These are phyloP conservation scores for Mollisia scopiformis DNA, from an alignment of 2,329 filamentous ascomycete species.

Conservation along the genomic window DNA sequence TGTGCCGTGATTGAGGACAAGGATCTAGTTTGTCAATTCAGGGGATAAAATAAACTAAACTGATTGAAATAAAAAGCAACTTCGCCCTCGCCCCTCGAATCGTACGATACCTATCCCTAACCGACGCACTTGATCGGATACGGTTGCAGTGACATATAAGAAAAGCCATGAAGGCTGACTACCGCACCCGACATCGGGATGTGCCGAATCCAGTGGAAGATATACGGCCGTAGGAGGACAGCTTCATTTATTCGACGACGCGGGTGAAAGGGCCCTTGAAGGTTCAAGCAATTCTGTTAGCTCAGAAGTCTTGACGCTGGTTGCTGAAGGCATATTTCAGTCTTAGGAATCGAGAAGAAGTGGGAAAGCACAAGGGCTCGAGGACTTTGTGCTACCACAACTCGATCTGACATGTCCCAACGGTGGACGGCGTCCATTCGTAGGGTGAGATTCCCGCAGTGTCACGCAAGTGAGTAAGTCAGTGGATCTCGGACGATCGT, in stretches of 20 bases:
- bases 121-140: not conserved
- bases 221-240: not conserved
- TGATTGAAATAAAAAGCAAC: conserved; percentile 1
- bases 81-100: not conserved
- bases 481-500: conserved; percentile 13
- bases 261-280: too few relatives aligned
- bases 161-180: not conserved
- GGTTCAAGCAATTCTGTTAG: too few relatives aligned
- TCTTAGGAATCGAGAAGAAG: not conserved
- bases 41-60: not conserved
- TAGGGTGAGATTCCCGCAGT: conserved; percentile 7
- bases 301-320: too few relatives aligned
- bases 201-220: not conserved
- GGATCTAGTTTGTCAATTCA: not conserved
- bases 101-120: not conserved
- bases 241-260: not conserved
- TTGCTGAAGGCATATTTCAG: too few relatives aligned
- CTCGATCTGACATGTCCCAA: not conserved
- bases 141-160: not conserved
- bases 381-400: not conserved
- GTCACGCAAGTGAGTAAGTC: conserved; percentile 4
- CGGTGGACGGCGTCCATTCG: not conserved
- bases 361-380: too few relatives aligned
- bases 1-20: not conserved
- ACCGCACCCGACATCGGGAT: not conserved